These are phyloP conservation scores for Irineochytrium annulatum DNA, from an alignment of 192 early-diverging fungal genomes.

Conservation along the genomic window DNA sequence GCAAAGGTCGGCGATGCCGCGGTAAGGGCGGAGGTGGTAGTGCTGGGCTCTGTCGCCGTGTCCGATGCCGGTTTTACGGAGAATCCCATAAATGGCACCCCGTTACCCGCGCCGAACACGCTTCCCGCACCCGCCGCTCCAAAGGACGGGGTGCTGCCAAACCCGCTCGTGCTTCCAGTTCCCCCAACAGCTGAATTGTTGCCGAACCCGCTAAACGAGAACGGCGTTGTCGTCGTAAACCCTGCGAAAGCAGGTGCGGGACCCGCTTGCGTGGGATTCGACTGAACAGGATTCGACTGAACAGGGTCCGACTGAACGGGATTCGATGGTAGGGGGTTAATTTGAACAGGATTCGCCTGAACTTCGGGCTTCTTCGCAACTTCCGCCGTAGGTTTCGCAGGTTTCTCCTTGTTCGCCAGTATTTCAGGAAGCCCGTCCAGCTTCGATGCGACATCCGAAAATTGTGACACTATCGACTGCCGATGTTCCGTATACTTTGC, in stretches of 20 bases:
- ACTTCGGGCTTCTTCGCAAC: not conserved
- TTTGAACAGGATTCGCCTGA: not conserved
- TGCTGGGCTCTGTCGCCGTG: too few species aligned
- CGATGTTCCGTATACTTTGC: not conserved
- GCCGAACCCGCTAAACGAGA: constrained; percentile 16
- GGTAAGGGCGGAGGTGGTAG: not conserved
- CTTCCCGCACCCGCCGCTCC: too few species aligned
- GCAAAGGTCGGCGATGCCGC: not conserved
- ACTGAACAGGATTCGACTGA: not conserved
- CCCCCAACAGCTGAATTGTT: too few species aligned
- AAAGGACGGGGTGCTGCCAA: too few species aligned
- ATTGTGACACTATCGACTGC: not conserved
- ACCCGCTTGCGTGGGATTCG: not conserved
- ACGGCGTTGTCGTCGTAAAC: not conserved
- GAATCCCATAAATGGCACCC: too few species aligned
- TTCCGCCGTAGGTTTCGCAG: not conserved
- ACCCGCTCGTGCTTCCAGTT: too few species aligned
- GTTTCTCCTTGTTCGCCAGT: not conserved
- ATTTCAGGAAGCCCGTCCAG: too few species aligned
- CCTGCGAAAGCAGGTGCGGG: not conserved
- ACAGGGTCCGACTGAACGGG: not conserved
- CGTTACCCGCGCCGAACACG: too few species aligned
- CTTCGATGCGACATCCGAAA: not conserved
- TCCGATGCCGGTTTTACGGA: too few species aligned
- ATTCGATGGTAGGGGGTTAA: not conserved